Base-by-base conservation (phyloP, 768 basidiomycete species). In the Fistulinella prunicolor region DNA sequence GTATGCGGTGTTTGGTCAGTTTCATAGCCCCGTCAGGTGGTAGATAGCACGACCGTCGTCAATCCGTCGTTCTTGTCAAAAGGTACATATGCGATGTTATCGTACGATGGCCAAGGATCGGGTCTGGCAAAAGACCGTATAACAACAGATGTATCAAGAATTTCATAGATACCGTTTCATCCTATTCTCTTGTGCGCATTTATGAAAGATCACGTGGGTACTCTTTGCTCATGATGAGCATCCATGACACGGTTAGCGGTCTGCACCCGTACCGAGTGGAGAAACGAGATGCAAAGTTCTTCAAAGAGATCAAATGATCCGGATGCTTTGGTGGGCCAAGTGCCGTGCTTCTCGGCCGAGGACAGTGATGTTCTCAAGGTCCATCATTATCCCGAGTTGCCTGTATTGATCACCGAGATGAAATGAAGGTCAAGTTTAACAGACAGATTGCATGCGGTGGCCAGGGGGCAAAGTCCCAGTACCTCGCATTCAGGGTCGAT, bases 31-130 rank as follows among this genome's bases (percentile, higher is more conserved):
- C 8, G 38, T 13, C 53, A 96, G 94, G 73, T 78, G 42, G 83
- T 96, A 28, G 85, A 93, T 60, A 76, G 77, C 9, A 89, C 88
- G 2, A 72, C 78, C 4, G 78, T 86, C n/a, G 67, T 98, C 54
- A 99, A 99, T 62, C 94, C 96, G 1, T 89, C 89, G 0, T 84
- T 79, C 57, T 68, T 94, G 47, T 72, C 72, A 16, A 88, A 86
- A 61, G 74, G 77, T 20, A 73, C 70, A 21, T 87, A 80, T 41
- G 79, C 74, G 1, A 70, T 67, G 34, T 55, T 87, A 12, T 54
- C 65, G n/a, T 67, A 68, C 38, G 42, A 44, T 26, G 65, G 67
- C 23, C 53, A 53, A 36, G 63, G 55, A 29, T 53, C 59, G 2
- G 66, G 62, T 40, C 44, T 57, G 16, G 53, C 58, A 9, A 57